Base-by-base conservation (phyloP, 257 asterid species). In the Solanum pennellii region DNA sequence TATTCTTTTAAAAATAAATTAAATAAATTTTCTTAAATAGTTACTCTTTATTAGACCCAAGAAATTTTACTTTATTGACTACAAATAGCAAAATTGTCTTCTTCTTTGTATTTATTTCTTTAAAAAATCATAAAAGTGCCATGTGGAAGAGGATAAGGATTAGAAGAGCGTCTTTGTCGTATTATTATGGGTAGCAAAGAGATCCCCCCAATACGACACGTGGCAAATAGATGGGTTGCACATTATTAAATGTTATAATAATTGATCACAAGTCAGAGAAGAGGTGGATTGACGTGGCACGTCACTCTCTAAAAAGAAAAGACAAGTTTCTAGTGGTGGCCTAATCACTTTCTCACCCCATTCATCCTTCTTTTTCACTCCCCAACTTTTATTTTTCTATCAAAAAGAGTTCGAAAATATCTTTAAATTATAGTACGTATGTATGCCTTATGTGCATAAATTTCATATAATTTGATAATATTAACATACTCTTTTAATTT, bases 201-300 rank as follows among this genome's bases (percentile, higher is more conserved):
- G 4, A 59, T 11, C 25, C 87, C 90, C 90, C 68, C n/a, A 60
- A 59, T 12, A n/a, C 7, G 83, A 66, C 90, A 87, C 90, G 84
- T 90, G 90, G 83, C 77, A 42, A 23, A 20, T 14, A 79, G 83
- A 23, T 75, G 88, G 44, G 66, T 23, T 14, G 12, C 6, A 71
- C 73, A 82, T 13, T 68, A 82, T 18, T 68, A 73, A 89, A 87
- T 83, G 90, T 87, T 15, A 52, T 45, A 49, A 52, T 45, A 65
- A 87, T 87, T 82, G 83, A 75, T 72, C 33, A 35, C 11, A 39
- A 6, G 56, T 72, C 75, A 86, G 84, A 68, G 82, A 77, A 79
- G 85, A 68, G 86, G 85, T 69, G 86, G 49, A 83, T 73, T 83
- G 90, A 86, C 90, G 89, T 42, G 89, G 88, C 31, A 33, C 49